Percentiles rank a stretch among this genome's conserved stretches.
phyloP scores from a whole-genome alignment of 1,284 basidiomycete species.

The Caloboletus inedulis region DNA sequence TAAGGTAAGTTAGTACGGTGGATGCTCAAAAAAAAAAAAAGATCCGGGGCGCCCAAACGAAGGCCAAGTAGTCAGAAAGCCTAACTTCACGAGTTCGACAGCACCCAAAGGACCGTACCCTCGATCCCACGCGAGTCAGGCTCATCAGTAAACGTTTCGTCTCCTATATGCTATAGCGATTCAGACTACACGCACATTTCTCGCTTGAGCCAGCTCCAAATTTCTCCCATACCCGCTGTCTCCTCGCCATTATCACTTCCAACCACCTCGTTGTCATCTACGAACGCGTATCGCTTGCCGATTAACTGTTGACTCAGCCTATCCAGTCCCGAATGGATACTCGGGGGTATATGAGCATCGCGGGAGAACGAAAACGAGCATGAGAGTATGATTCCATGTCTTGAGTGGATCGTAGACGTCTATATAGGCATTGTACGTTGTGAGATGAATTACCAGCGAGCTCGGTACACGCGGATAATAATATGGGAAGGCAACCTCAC shows the following conservation, averaged over 20 bases:
- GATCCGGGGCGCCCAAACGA: neutral
- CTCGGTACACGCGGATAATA: neutral
- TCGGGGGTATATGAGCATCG: conserved; percentile 7
- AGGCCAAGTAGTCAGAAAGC: neutral
- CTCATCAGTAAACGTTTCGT: neutral
- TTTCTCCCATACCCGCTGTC: conserved; percentile 3
- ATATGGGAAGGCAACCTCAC: conserved; percentile 40
- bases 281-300: conserved; percentile 51
- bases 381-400: conserved; percentile 60
- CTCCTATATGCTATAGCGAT: neutral
- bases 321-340: conserved; percentile 21
- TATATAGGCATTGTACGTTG: neutral
- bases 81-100: no score
- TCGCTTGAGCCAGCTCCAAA: conserved; percentile 31
- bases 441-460: neutral
- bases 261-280: conserved; percentile 32
- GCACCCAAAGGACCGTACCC: neutral
- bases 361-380: conserved; percentile 41
- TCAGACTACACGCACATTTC: conserved; percentile 24
- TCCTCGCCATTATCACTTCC: neutral
- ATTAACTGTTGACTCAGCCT: conserved; percentile 34
- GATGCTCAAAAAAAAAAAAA: no score
- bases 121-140: neutral
- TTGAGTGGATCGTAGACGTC: conserved; percentile 45
- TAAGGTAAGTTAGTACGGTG: no score